These are phyloP conservation scores for Fusarium bulbicola DNA, from an alignment of 2,329 filamentous ascomycete genomes.

Conservation along the genomic window DNA sequence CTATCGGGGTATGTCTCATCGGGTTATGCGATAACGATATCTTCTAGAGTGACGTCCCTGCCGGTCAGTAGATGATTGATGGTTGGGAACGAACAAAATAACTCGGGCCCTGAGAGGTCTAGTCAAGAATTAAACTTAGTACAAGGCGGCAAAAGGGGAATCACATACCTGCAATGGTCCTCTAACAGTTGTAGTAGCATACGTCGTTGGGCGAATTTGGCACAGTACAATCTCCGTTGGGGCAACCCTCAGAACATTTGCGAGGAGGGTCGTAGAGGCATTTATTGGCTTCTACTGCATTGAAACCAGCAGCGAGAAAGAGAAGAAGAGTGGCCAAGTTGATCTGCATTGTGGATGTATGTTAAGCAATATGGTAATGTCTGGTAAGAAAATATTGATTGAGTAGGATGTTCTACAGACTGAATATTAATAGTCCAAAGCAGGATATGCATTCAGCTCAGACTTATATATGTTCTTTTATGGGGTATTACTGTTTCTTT, in stretches of 20 bases:
- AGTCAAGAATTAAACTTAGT: accelerated
- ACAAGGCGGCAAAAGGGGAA: accelerated
- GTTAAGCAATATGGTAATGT: accelerated
- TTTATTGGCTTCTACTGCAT: accelerated
- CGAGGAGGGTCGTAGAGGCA: not conserved
- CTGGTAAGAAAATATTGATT: accelerated
- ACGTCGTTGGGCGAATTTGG: too few relatives aligned
- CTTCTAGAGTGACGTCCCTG: too few relatives aligned
- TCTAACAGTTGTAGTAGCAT: not conserved
- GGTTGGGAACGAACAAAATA: accelerated
- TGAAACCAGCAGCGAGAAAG: not conserved
- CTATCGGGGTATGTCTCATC: not conserved
- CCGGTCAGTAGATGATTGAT: not conserved
- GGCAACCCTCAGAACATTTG: not conserved
- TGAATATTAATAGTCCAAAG: accelerated
- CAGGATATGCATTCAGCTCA: accelerated
- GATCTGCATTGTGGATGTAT: not conserved
- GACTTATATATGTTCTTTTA: not conserved
- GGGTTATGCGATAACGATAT: too few relatives aligned
- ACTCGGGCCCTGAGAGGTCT: accelerated
- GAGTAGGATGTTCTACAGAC: accelerated
- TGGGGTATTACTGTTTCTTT: accelerated
- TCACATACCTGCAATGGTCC: not conserved
- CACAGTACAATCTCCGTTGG: not conserved
- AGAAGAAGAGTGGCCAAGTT: accelerated